Evolutionary conservation across 2,329 filamentous ascomycete genomes (phyloP), one percentile per base, ranked within the genome.

Genomic region (Penicillium sp.): DNA sequence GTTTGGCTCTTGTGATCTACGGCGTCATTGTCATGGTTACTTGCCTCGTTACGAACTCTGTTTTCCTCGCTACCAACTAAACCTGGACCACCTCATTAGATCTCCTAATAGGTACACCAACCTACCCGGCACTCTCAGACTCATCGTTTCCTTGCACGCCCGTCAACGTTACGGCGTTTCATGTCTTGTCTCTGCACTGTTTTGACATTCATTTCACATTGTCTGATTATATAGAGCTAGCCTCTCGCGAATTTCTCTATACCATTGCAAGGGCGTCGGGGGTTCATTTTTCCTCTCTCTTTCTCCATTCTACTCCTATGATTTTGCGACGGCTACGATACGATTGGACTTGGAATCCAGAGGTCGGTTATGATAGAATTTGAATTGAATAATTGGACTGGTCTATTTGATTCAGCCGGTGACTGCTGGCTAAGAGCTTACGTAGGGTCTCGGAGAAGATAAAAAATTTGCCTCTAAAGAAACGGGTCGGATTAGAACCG

Each of bases 1-100:
- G 92, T 57, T 81, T 97, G 51, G 89, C 82, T 0, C 81, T 99
- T 63, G 90, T 91, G 7, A 82, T 93, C 8, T 99, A 99, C 73
- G 95, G 95, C 21, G 68, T 92, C 8, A 79, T 91, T 53, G 93
- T 99, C 57, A 98, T 99, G 95, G 80, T 91, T 30, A 89, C 94
- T 52, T 98, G 93, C 74, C 79, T 99, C 69, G 81, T 87, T 48
- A 92, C 93, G 73, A 98, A 98, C 75, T 88, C 91, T 15, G 91
- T 97, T 70, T 93, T 95, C 70, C 83, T 87, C 55, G 85, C 84
- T 59, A 83, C 84, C 60, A 87, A 90, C 79, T 91, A 78, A 61
- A 55, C 38, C 45, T 13, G 11, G 17, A 17, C 41, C 30, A 66
- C 44, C 3, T 35, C 57, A 15, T 35, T 48, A 54, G 21, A 45